Evolutionary conservation across 345 rosid species (phyloP).

Genomic region (Arabidopsis thaliana): TAIR10.1 NC_003074.8:18796001-18796500

Average conservation of each 20-base stretch:
- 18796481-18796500: neutral
- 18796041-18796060: too few relatives aligned
- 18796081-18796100: constrained; percentile 15
- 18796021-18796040: too few relatives aligned
- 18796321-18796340: too few relatives aligned
- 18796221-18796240: neutral
- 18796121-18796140: constrained; percentile 30
- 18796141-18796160: constrained; percentile 1
- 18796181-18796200: neutral
- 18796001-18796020: too few relatives aligned
- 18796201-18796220: constrained; percentile 2
- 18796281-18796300: too few relatives aligned
- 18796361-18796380: too few relatives aligned
- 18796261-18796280: too few relatives aligned
- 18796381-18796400: too few relatives aligned
- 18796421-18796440: neutral
- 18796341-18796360: too few relatives aligned
- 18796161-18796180: constrained; percentile 4
- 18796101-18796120: constrained; percentile 34
- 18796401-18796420: neutral
- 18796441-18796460: neutral
- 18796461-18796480: neutral
- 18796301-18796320: too few relatives aligned
- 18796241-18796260: neutral
- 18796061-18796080: too few relatives aligned